Percentiles rank a stretch among this genome's conserved stretches.
Conservation (phyloP, 202 grass and related monocot genomes). For the Dendrocalamus latiflorus region DNA sequence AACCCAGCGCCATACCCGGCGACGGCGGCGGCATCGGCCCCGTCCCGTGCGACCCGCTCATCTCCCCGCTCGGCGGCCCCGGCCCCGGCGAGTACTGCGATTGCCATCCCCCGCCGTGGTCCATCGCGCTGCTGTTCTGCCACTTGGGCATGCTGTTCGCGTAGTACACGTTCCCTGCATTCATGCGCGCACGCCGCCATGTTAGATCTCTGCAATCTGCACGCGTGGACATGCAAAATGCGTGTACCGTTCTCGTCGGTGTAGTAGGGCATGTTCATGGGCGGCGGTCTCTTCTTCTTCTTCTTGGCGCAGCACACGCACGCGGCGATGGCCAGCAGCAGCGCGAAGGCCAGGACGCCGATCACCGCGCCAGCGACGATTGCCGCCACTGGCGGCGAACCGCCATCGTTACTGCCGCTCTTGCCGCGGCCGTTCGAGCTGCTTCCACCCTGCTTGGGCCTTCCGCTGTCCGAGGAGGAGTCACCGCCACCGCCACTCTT, state of each 20-base stretch:
- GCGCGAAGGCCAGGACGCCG: slow-evolving; percentile 36
- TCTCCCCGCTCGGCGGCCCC: no score
- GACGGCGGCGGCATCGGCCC: no score
- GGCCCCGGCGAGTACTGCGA: no score
- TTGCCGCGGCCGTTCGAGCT: background rate
- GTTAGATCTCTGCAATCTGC: background rate
- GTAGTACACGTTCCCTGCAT: slow-evolving; percentile 60
- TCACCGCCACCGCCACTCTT: background rate
- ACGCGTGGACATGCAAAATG: no score
- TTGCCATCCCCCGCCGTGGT: no score
- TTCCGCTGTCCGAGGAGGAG: background rate
- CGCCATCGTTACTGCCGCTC: background rate
- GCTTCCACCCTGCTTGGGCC: background rate
- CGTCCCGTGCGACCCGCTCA: no score
- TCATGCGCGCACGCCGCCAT: background rate
- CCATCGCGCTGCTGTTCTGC: no score
- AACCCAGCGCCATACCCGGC: no score
- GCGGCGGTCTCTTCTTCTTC: slow-evolving; percentile 48
- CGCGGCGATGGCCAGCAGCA: slow-evolving; percentile 49
- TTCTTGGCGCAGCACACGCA: slow-evolving; percentile 60
- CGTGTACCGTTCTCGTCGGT: no score
- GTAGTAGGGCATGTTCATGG: no score
- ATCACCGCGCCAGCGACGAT: slow-evolving; percentile 44
- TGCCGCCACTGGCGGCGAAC: background rate
- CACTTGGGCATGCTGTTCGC: no score